Percentiles rank a stretch among this genome's conserved stretches.
phyloP scores from a whole-genome alignment of 2,329 filamentous ascomycete genomes.

The Alternaria angustiovoidea region DNA sequence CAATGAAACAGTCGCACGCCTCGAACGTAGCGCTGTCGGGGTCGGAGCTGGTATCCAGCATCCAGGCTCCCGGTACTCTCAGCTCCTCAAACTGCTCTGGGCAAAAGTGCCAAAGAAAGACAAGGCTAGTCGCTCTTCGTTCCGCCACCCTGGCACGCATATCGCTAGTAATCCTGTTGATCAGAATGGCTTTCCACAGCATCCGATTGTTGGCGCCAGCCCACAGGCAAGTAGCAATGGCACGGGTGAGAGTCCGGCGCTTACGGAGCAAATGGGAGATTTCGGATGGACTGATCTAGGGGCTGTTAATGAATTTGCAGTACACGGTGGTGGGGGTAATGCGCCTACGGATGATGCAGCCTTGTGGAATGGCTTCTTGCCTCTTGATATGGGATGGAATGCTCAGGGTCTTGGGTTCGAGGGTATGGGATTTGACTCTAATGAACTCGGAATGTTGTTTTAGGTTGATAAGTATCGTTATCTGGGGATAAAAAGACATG shows the following conservation, averaged over 20 bases:
- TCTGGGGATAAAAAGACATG: not conserved
- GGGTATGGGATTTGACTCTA: constrained; percentile 37
- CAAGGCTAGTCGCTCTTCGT: constrained; percentile 34
- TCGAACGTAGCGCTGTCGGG: constrained; percentile 55
- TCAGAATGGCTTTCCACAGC: constrained; percentile 32
- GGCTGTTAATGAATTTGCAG: constrained; percentile 58
- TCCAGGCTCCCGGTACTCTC: constrained; percentile 57
- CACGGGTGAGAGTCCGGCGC: constrained; percentile 51
- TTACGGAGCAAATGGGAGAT: constrained; percentile 58
- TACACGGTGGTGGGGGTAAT: constrained; percentile 51
- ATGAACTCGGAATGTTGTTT: constrained; percentile 42
- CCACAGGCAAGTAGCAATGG: constrained; percentile 52
- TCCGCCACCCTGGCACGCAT: constrained; percentile 44
- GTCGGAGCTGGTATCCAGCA: constrained; percentile 52
- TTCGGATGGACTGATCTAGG: constrained; percentile 60
- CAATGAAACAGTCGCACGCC: constrained; percentile 54
- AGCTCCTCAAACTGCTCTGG: constrained; percentile 58
- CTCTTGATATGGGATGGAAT: constrained; percentile 49
- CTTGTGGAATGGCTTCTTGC: constrained; percentile 49
- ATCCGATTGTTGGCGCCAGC: constrained; percentile 21
- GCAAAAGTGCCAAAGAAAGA: constrained; percentile 54
- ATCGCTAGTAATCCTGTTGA: constrained; percentile 39
- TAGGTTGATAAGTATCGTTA: not conserved
- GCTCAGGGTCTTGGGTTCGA: constrained; percentile 44
- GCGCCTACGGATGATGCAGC: constrained; percentile 35